Evolutionary conservation across 1,284 basidiomycete genomes (phyloP).

Genomic region (Cystobasidium pallidum): DNA sequence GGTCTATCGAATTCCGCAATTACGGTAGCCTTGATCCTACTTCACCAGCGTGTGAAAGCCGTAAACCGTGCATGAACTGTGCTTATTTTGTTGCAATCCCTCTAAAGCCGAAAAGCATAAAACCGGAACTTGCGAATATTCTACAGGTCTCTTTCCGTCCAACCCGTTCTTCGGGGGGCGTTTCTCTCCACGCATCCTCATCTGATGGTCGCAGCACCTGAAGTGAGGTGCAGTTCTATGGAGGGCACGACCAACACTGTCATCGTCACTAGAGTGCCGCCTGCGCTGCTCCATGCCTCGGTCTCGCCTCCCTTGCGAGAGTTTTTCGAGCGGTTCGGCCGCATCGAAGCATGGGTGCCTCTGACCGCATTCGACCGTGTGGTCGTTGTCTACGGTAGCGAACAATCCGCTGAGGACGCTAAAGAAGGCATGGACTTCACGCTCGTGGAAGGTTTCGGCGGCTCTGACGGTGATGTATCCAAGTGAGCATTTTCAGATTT

Average conservation of each 20-base stretch:
- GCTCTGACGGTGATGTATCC: conserved; percentile 62
- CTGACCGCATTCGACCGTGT: conserved; percentile 77
- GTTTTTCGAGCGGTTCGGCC: conserved; percentile 63
- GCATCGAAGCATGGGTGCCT: conserved; percentile 82
- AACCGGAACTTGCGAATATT: not conserved
- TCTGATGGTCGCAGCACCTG: conserved; percentile 36
- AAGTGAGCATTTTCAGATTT: not conserved
- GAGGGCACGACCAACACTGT: conserved; percentile 45
- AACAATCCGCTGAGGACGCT: conserved; percentile 55
- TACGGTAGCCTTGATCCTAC: not conserved
- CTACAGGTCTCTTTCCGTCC: not conserved
- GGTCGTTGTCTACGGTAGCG: conserved; percentile 73
- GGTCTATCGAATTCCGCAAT: too few species aligned
- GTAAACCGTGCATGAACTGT: not conserved
- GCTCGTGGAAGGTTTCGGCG: conserved; percentile 54
- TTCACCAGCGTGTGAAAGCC: not conserved
- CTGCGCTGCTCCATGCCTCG: conserved; percentile 38
- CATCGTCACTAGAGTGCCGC: conserved; percentile 45
- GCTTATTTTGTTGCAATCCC: conserved; percentile 3
- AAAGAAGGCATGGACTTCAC: conserved; percentile 54
- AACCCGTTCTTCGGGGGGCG: conserved; percentile 9
- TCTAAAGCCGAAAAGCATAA: not conserved
- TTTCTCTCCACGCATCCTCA: conserved; percentile 20
- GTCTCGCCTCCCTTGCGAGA: conserved; percentile 38
- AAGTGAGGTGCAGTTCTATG: conserved; percentile 19